Base-by-base conservation (phyloP, 208 protist genomes). In the Blechomonas ayalai region DNA sequence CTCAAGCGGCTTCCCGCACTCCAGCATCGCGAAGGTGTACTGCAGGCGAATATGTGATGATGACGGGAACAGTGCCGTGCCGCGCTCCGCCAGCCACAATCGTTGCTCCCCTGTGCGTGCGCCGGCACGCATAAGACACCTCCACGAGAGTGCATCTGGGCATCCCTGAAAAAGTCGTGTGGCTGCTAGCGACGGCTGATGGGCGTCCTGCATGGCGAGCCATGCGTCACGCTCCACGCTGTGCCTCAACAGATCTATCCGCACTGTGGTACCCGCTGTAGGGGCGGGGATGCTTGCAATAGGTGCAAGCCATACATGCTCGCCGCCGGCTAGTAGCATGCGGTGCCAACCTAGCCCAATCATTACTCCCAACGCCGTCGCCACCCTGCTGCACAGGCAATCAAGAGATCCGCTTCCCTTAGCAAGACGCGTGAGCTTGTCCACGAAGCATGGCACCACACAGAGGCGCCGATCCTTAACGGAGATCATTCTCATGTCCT, bases 71-170 rank as follows among this genome's bases (percentile, higher is more conserved):
- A 92, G 46, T 2, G 47, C 52, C 0, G 69, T 40, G 10, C 83
- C 83, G 13, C 63, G 76, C 15, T 52, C 47, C 4, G 75, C 73
- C 22, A 92, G 50, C 83, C 83, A 92, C 9, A 68, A 47, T 13
- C 67, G 59, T 44, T 71, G 68, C 38, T 56, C 60, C 8, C 45
- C 26, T 4, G 58, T 69, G 4, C 22, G 25, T 8, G 64, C 67
- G 5, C 52, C 43, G 13, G 68, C 46, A 9, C 69, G 71, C 47
- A 86, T 57, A 43, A 88, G 34, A 23, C 61, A 80, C 8, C 83
- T 54, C 83, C 83, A 92, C 31, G 67, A 59, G 15, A 88, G 19
- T 4, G 67, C 57, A 23, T 61, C 60, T 2, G 52, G 52, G 32
- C 56, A 41, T n/a, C 51, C 18, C 20, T 59, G 44, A 53, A 91